Conservation (phyloP, 2,329 filamentous ascomycete genomes). For the Colletotrichum limetticola region DNA sequence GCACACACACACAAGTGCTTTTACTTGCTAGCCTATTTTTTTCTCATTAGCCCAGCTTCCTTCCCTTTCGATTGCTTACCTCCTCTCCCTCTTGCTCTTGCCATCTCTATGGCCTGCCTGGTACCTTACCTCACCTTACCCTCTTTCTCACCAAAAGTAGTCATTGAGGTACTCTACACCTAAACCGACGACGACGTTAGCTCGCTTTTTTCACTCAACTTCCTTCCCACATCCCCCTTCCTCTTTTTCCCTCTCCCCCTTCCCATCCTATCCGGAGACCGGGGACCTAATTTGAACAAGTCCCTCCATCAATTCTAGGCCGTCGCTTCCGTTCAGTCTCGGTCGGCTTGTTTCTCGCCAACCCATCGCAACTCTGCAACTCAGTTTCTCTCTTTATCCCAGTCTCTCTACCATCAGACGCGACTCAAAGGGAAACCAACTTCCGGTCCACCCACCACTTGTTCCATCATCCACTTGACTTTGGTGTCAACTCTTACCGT, state of each 20-base stretch:
- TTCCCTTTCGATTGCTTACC: slow-evolving; percentile 24
- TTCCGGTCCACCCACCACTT: not conserved
- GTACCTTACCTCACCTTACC: no score
- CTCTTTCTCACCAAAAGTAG: not conserved
- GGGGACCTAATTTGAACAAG: not conserved
- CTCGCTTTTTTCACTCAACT: not conserved
- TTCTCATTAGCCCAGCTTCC: slow-evolving; percentile 4
- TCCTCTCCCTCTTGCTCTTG: slow-evolving; percentile 3
- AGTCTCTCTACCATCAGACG: not conserved
- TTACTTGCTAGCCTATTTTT: slow-evolving; percentile 14
- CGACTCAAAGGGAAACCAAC: slow-evolving; percentile 3
- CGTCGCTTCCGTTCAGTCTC: slow-evolving; percentile 19
- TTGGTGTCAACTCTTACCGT: not conserved
- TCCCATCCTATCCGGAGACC: slow-evolving; percentile 8
- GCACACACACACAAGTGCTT: not conserved
- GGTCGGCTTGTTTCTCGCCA: slow-evolving; percentile 17
- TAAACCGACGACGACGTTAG: slow-evolving; percentile 7
- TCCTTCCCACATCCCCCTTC: not conserved
- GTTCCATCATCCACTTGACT: not conserved
- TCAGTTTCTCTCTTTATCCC: not conserved
- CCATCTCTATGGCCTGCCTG: not conserved
- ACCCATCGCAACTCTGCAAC: not conserved
- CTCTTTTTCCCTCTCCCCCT: slow-evolving; percentile 1
- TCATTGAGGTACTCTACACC: not conserved
- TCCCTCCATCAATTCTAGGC: slow-evolving; percentile 16